Base-by-base conservation (phyloP, 2,329 filamentous ascomycete genomes). In the Mollisiaceae sp. region DNA sequence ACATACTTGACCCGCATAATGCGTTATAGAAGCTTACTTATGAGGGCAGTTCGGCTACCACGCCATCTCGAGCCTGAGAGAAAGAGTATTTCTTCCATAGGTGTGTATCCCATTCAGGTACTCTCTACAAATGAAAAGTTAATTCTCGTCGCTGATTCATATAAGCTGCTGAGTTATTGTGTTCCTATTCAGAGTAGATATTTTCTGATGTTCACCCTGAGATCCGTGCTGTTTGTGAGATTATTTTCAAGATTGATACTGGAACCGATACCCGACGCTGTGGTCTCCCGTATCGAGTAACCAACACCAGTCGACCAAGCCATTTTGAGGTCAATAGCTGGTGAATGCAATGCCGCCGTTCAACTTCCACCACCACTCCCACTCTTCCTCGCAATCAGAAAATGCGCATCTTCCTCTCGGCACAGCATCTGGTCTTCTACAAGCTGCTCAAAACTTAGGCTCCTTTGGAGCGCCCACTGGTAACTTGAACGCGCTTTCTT, bases 381-480 rank as follows among this genome's bases (percentile, higher is more conserved):
- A 60, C 43, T 39, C 56, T 12, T 14, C 36, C 38, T 61, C 65
- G 18, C 52, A 61, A 35, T 54, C 54, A 62, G 58, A 64, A 32
- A 66, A 66, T 63, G 58, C 59, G 6, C 39, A 52, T 38, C 59
- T 59, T 39, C 39, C 65, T 24, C 57, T 43, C 39, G 47, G 61
- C 61, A 57, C 61, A 14, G 35, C 59, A 3, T 66, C 65, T 50
- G 65, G 65, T 39, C 62, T 63, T 20, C 24, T 64, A 22, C 57
- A 61, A 59, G 61, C 65, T 41, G 50, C 64, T 24, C 64, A 63
- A 60, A 63, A 66, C 47, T 41, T 66, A 60, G 64, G 64, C 38
- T 63, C 60, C 20, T 63, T 66, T 47, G 64, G 64, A 36, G 60
- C 64, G 11, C 64, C 64, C 15, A 58, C 60, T 24, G 64, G 64